These are phyloP conservation scores for Colletotrichum orchidophilum DNA, from an alignment of 2,329 filamentous ascomycete species.

Conservation along the genomic window DNA sequence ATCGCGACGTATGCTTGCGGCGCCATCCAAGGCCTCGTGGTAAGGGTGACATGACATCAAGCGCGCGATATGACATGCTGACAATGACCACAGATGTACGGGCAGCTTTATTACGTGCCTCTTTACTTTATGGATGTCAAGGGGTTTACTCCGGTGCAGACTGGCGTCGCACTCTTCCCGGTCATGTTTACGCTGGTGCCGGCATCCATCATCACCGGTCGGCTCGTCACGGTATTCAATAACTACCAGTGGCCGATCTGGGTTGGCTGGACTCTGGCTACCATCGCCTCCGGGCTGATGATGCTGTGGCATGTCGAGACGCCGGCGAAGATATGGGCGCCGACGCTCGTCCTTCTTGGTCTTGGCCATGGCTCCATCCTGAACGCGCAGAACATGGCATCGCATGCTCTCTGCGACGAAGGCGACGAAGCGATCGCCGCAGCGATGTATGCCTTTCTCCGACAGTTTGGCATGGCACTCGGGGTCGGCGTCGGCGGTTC, in stretches of 20 bases:
- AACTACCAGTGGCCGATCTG: constrained; percentile 34
- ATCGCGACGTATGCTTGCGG: not conserved
- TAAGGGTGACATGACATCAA: not conserved
- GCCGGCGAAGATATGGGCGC: constrained; percentile 14
- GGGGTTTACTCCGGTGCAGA: constrained; percentile 24
- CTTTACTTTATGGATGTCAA: constrained; percentile 37
- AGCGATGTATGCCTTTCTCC: constrained; percentile 24
- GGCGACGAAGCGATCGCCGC: not conserved
- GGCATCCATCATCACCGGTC: constrained; percentile 32
- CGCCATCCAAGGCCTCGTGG: not conserved
- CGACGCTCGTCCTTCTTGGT: constrained; percentile 20
- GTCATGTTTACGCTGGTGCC: constrained; percentile 31
- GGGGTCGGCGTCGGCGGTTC: constrained; percentile 17
- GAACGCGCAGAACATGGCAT: constrained; percentile 32
- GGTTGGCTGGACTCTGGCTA: constrained; percentile 33
- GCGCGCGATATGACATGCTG: not conserved
- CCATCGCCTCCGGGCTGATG: constrained; percentile 20
- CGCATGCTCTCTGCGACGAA: constrained; percentile 3
- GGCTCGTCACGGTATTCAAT: constrained; percentile 30
- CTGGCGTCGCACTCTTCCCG: constrained; percentile 36
- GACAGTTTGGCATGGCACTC: constrained; percentile 23
- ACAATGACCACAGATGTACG: constrained; percentile 8
- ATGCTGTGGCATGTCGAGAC: constrained; percentile 24
- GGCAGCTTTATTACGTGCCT: constrained; percentile 31
- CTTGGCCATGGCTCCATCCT: constrained; percentile 30